These are phyloP conservation scores for Monilinia vaccinii-corymbosi DNA, from an alignment of 2,329 filamentous ascomycete species.

Conservation along the genomic window DNA sequence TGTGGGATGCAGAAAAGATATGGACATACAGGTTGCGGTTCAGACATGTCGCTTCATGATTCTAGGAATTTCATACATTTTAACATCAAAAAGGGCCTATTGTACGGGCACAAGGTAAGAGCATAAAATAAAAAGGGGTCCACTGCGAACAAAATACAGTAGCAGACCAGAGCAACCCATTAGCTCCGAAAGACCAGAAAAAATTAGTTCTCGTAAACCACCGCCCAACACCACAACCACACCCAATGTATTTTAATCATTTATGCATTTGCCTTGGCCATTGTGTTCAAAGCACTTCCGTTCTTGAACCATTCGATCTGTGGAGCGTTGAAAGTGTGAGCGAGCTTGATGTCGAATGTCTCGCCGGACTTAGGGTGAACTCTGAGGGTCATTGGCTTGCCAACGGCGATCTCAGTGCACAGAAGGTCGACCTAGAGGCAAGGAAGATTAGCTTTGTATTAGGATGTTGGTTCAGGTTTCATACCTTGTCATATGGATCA, in stretches of 20 bases:
- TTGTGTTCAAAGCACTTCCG: conserved; percentile 93
- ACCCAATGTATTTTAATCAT: conserved; percentile 1
- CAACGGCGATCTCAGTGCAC: conserved; percentile 81
- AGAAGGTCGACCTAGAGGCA: conserved; percentile 59
- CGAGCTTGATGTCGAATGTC: conserved; percentile 72
- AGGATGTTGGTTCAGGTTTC: neutral
- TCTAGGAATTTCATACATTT: conserved; percentile 8
- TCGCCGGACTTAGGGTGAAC: conserved; percentile 87
- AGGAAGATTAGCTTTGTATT: neutral
- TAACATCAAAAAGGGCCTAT: conserved; percentile 6
- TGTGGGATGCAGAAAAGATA: too few species aligned
- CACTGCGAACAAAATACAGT: conserved; percentile 11
- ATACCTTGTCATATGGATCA: conserved; percentile 69
- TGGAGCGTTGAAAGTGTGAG: conserved; percentile 95
- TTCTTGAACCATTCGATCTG: conserved; percentile 99
- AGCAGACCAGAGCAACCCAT: conserved; percentile 7
- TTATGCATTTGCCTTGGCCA: conserved; percentile 59
- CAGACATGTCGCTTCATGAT: too few species aligned
- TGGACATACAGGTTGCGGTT: too few species aligned
- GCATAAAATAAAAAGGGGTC: conserved; percentile 6
- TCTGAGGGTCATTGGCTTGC: conserved; percentile 82
- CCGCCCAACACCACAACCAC: neutral
- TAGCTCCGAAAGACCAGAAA: conserved; percentile 7
- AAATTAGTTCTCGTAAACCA: conserved; percentile 5
- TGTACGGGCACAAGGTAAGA: conserved; percentile 9